phyloP scores from a whole-genome alignment of 2,329 filamentous ascomycete genomes.

The Dendrostoma leiphaemia region DNA sequence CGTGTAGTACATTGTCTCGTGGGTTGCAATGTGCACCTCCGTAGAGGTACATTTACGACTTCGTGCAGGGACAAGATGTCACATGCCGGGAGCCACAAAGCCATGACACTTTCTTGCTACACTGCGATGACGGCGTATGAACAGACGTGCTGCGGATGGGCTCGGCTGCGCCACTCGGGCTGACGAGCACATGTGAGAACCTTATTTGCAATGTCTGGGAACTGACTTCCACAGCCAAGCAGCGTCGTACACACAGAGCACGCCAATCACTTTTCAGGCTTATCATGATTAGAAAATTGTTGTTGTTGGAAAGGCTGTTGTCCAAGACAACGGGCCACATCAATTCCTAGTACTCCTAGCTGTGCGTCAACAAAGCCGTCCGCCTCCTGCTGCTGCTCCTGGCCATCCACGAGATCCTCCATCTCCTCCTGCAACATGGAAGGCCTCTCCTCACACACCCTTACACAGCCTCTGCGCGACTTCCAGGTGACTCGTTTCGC shows the following conservation, averaged over 20 bases:
- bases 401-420: background rate
- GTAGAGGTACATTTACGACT: no score
- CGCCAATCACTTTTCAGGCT: no score
- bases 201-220: background rate
- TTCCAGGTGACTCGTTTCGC: constrained; percentile 8
- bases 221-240: background rate
- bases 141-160: background rate
- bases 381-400: background rate
- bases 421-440: background rate
- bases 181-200: background rate
- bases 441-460: constrained; percentile 1
- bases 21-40: no score
- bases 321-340: background rate
- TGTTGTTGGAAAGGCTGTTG: background rate
- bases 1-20: no score
- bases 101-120: background rate
- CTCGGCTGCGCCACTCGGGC: background rate
- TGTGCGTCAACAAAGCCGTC: constrained; percentile 2
- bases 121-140: background rate
- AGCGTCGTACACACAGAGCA: no score
- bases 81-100: no score
- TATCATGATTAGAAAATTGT: background rate
- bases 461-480: constrained; percentile 7
- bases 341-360: constrained; percentile 12
- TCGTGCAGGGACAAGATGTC: background rate